Percentiles rank a stretch among this genome's conserved stretches.
Conservation (phyloP, 176 grass and related monocot species). For the Areca catechu region DNA sequence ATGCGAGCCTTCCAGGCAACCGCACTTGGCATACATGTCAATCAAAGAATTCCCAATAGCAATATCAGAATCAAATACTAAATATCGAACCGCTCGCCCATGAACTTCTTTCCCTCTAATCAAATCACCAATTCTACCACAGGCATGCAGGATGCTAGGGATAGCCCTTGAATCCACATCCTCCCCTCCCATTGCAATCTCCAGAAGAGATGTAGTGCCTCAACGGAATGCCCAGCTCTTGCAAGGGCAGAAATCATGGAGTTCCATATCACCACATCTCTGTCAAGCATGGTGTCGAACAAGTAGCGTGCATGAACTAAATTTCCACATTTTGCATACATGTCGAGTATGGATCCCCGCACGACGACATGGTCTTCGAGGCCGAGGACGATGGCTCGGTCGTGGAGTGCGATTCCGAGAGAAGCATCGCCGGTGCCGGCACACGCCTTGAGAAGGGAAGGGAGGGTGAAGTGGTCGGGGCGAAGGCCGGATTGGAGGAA, state of each 20-base stretch:
- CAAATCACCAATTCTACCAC: constrained; percentile 41
- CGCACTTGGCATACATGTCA: constrained; percentile 52
- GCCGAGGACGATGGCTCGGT: constrained; percentile 18
- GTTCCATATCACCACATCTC: constrained; percentile 42
- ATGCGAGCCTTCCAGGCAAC: background rate
- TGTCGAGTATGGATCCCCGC: constrained; percentile 21
- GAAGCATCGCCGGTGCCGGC: constrained; percentile 12
- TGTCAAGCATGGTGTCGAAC: constrained; percentile 29
- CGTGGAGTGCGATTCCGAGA: constrained; percentile 25
- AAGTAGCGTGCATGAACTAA: constrained; percentile 24
- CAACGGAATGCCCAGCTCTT: constrained; percentile 16
- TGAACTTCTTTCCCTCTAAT: constrained; percentile 48
- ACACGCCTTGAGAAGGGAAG: constrained; percentile 28
- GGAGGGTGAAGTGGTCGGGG: constrained; percentile 41
- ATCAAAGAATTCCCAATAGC: constrained; percentile 39
- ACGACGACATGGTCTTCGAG: constrained; percentile 29
- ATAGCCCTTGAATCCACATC: constrained; percentile 26
- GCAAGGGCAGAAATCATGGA: constrained; percentile 34
- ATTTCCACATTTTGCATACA: constrained; percentile 29
- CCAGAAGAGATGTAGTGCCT: constrained; percentile 24
- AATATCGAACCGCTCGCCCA: constrained; percentile 32
- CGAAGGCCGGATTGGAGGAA: constrained; percentile 22
- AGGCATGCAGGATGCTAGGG: constrained; percentile 35
- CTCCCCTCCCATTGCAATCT: constrained; percentile 27
- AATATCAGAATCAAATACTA: constrained; percentile 19